Percentiles rank a stretch among this genome's conserved stretches.
Conservation (phyloP, 495 filamentous ascomycete species). For the Penicillium riverlandense region DNA sequence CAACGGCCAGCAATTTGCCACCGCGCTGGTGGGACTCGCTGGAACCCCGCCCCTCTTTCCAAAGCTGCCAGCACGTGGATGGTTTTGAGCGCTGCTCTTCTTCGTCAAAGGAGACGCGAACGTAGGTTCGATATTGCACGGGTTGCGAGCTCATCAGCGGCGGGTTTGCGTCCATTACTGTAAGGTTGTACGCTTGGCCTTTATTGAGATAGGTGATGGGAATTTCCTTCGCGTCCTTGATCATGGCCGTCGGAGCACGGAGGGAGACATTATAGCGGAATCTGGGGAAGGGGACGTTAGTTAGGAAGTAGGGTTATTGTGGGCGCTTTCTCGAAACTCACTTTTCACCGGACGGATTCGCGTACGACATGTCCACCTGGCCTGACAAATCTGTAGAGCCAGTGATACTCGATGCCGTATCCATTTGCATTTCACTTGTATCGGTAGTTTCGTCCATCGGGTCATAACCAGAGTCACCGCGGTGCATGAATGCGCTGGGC, state of each 20-base stretch:
- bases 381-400: slow-evolving; percentile 18
- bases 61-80: slow-evolving; percentile 82
- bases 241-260: slow-evolving; percentile 95
- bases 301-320: too few species aligned
- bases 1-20: slow-evolving; percentile 83
- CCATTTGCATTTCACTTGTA: slow-evolving; percentile 44
- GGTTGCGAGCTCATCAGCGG: slow-evolving; percentile 37
- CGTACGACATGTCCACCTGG: slow-evolving; percentile 16
- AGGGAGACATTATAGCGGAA: slow-evolving; percentile 89
- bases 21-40: slow-evolving; percentile 86
- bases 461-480: slow-evolving; percentile 64
- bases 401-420: slow-evolving; percentile 20
- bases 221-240: slow-evolving; percentile 77
- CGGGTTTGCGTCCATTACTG: slow-evolving; percentile 58
- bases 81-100: slow-evolving; percentile 80
- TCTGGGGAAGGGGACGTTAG: slow-evolving; percentile 38
- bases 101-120: slow-evolving; percentile 92
- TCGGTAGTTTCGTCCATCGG: slow-evolving; percentile 59
- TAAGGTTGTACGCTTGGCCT: slow-evolving; percentile 81
- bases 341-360: slow-evolving; percentile 36
- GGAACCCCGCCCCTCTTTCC: slow-evolving; percentile 88
- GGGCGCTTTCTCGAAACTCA: slow-evolving; percentile 16
- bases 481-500: slow-evolving; percentile 72
- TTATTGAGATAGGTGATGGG: slow-evolving; percentile 97
- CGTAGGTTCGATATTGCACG: slow-evolving; percentile 69